phyloP scores from a whole-genome alignment of 352 stramenopile species.

The Globisporangium sylvaticum region DNA sequence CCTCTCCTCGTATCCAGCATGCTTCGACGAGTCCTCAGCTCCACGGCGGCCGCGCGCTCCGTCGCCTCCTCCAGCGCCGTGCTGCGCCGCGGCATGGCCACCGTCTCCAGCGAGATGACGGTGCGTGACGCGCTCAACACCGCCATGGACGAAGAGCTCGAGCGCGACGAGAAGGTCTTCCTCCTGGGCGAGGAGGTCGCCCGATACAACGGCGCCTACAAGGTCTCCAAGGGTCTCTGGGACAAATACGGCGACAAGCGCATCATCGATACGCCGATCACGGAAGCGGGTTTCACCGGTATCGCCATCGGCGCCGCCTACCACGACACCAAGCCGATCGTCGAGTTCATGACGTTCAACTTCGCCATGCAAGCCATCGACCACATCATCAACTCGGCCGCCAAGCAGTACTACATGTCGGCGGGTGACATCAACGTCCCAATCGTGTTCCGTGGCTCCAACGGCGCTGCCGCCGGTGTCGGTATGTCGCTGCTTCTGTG shows the following conservation, averaged over 20 bases:
- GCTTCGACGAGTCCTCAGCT: conserved; percentile 45
- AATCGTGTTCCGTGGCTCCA: conserved; percentile 99
- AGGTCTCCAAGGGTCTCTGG: conserved; percentile 96
- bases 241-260: conserved; percentile 99
- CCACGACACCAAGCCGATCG: conserved; percentile 96
- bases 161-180: conserved; percentile 93
- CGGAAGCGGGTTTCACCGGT: conserved; percentile 94
- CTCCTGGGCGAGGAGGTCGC: conserved; percentile 98
- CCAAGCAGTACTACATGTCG: conserved; percentile 99
- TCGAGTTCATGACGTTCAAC: conserved; percentile 99
- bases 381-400: conserved; percentile 99
- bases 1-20: conserved; percentile 12
- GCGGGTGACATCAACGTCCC: conserved; percentile 96
- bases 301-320: conserved; percentile 94
- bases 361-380: conserved; percentile 99
- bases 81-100: conserved; percentile 69
- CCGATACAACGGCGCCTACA: conserved; percentile 99
- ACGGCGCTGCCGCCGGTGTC: conserved; percentile 96
- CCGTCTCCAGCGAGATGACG: conserved; percentile 86
- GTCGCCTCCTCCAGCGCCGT: conserved; percentile 18
- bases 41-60: conserved; percentile 27
- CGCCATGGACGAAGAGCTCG: conserved; percentile 99
- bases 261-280: conserved; percentile 99
- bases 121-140: conserved; percentile 98
- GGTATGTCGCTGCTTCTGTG: conserved; percentile 38